phyloP scores from a whole-genome alignment of 371 early-diverging fungal genomes.

The Lichtheimia ramosa region DNA sequence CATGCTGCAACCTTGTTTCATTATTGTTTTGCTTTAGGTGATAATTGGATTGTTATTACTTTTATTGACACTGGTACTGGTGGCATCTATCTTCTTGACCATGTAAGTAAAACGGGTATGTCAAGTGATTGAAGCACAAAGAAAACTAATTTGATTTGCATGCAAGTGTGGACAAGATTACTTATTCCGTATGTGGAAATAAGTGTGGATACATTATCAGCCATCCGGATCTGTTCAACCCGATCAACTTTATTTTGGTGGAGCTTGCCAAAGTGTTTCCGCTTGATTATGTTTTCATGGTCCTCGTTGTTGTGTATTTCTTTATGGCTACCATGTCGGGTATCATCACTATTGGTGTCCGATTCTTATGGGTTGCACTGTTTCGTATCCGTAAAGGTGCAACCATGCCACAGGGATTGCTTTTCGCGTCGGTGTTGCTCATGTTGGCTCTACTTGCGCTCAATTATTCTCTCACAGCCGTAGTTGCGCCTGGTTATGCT shows the following conservation, averaged over 20 bases:
- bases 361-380: constrained; percentile 61
- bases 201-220: constrained; percentile 66
- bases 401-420: constrained; percentile 62
- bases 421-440: constrained; percentile 50
- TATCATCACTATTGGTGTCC: constrained; percentile 58
- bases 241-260: constrained; percentile 60
- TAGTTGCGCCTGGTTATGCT: constrained; percentile 67
- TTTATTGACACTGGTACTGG: constrained; percentile 29
- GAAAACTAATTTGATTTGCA: background rate
- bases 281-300: constrained; percentile 63
- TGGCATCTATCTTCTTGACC: constrained; percentile 53
- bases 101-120: constrained; percentile 32
- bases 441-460: constrained; percentile 60
- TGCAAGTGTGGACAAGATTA: constrained; percentile 49
- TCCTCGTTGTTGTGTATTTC: constrained; percentile 57
- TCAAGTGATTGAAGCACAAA: background rate
- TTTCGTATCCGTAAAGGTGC: constrained; percentile 51
- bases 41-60: constrained; percentile 34
- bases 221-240: constrained; percentile 59
- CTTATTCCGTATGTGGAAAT: constrained; percentile 61
- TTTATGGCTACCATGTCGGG: constrained; percentile 63
- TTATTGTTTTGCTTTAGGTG: constrained; percentile 16
- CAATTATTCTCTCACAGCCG: constrained; percentile 56
- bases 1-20: background rate
- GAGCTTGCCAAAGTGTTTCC: constrained; percentile 57